Evolutionary conservation across 2,329 filamentous ascomycete genomes (phyloP), one percentile per base, ranked within the genome.

Genomic region (Alternaria sp.): DNA sequence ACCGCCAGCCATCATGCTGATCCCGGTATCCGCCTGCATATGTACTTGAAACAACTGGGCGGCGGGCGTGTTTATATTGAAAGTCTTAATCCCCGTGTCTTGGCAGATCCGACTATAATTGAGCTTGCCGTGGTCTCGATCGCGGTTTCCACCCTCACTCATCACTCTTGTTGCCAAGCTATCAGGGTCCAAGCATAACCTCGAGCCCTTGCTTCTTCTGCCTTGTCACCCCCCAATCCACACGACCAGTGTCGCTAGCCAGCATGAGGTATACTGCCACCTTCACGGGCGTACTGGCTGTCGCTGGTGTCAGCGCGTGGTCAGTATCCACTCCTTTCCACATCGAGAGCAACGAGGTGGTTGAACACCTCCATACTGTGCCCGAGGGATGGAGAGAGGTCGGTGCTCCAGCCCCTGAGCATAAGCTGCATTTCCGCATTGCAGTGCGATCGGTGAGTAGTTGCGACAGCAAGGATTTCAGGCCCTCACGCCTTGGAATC

Each of bases 371-470:
- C 36, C 64, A 61, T n/a, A 53, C 54, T 42, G 69, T 79, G 2
- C 77, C 78, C 32, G 60, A 77, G 44, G 76, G 76, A 43, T 80
- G 78, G 78, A 69, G 65, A 46, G 70, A 75, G 36, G 63, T 79
- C 30, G 75, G 73, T 24, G 68, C 68, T 26, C 76, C 77, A 4
- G 65, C 73, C 28, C 69, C 69, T 22, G 61, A 70, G 53, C 68
- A 67, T 52, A 74, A 74, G 60, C 64, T 80, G 47, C 75, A 74
- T 32, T 79, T 80, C 63, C 76, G 77, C 65, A 77, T 80, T 65
- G 78, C 75, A 18, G 69, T 80, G 11, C 74, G 72, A 54, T 76
- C 76, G 69, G 78, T 79, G 64, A 61, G 73, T 72, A 39, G 46
- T 51, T 38, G 28, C 46, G 32, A 49, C 42, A 36, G 30, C 18